Evolutionary conservation across 495 filamentous ascomycete species (phyloP), one percentile per base, ranked within the genome.

Genomic region (Aspergillus campestris): DNA sequence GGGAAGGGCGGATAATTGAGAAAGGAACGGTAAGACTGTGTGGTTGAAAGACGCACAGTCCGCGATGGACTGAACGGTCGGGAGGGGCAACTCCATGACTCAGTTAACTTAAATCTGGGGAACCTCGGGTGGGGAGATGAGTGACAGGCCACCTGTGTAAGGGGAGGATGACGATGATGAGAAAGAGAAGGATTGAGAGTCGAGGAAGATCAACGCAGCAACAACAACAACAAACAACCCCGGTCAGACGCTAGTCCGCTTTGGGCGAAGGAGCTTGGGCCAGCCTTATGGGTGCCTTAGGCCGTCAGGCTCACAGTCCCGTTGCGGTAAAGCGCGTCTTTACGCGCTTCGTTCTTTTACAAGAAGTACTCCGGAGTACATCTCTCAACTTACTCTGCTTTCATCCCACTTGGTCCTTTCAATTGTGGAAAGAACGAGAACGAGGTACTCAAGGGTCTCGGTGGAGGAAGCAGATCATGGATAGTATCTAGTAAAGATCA

Each of bases 1-100:
- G 38, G 89, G 82, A 37, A 94, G 77, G 49, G 72, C 68, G 61
- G 78, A 77, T 52, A 97, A 73, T 62, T 96, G 89, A 9, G 82
- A 77, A 12, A 94, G 60, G 67, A 82, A 95, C 77, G 91, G 56
- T 62, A 61, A 57, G 49, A 98, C 80, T 0, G 84, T 84, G 47
- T 79, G 74, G 47, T 70, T 59, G 61, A 83, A 91, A 62, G 84
- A 81, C 42, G 84, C 74, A 56, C 80, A 86, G 44, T 94, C 89
- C 38, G 64, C 62, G 30, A 90, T 66, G 9, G 80, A 74, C 47
- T 80, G 74, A 54, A 94, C 59, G 13, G 62, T 60, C 5, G 92
- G 91, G 29, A 95, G 69, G 10, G 71, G 65, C 36, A 76, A 51
- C 40, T 78, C 73, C 80, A 86, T 87, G 18, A 24, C 24, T 45